Conservation (phyloP, 2,329 filamentous ascomycete genomes). For the Colletotrichum lindemuthianum region DNA sequence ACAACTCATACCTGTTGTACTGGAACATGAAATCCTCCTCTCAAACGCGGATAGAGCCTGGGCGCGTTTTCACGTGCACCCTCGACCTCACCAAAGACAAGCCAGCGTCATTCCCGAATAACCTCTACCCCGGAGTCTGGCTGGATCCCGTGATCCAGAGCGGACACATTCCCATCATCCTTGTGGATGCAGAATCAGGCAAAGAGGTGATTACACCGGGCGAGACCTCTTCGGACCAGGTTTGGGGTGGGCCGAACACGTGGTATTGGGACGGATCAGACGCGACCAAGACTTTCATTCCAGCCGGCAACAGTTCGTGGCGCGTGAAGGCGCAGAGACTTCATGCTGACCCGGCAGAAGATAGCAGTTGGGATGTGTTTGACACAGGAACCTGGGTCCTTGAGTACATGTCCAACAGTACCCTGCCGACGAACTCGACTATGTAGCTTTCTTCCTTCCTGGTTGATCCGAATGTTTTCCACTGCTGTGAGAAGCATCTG, state of each 20-base stretch:
- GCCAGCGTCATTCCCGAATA: constrained; percentile 12
- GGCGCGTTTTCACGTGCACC: constrained; percentile 10
- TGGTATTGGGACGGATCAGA: constrained; percentile 30
- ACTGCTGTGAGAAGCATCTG: too few relatives aligned
- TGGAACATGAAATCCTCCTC: not conserved
- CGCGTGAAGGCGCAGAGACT: constrained; percentile 2
- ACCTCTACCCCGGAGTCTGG: constrained; percentile 10
- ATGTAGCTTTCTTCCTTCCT: not conserved
- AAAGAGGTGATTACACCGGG: not conserved
- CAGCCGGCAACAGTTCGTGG: constrained; percentile 15
- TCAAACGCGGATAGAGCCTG: not conserved
- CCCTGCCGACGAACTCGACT: not conserved
- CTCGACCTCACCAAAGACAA: not conserved
- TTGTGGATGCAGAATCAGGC: constrained; percentile 1
- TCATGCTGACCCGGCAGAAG: not conserved
- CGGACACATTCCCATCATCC: not conserved
- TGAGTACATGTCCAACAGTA: constrained; percentile 5
- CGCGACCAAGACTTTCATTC: constrained; percentile 6
- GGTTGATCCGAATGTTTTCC: too few relatives aligned
- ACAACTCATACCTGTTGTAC: constrained; percentile 4
- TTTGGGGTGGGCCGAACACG: not conserved
- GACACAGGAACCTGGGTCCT: constrained; percentile 11
- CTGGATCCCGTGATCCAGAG: not conserved
- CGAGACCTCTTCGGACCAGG: not conserved
- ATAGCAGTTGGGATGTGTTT: constrained; percentile 1